phyloP scores from a whole-genome alignment of 345 rosid species.

The Salix caprea region DNA sequence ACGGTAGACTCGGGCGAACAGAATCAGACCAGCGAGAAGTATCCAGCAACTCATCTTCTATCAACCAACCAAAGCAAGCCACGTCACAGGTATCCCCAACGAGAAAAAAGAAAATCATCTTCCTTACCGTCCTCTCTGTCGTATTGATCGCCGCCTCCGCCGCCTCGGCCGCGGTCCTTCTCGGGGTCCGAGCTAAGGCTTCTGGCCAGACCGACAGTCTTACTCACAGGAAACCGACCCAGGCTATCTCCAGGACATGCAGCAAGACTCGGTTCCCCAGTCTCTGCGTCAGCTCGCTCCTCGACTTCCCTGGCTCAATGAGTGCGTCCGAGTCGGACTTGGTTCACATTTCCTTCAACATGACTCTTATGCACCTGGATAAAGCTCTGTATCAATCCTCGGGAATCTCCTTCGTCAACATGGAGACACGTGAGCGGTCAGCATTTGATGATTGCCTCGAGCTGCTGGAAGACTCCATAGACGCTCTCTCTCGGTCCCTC shows the following conservation, averaged over 20 bases:
- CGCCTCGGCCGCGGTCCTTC: slow-evolving; percentile 40
- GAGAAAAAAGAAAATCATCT: slow-evolving; percentile 35
- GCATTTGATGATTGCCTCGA: slow-evolving; percentile 89
- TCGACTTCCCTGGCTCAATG: slow-evolving; percentile 60
- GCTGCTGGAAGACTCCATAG: slow-evolving; percentile 78
- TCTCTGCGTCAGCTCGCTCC: slow-evolving; percentile 64
- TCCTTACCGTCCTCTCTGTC: slow-evolving; percentile 41
- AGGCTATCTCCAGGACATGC: slow-evolving; percentile 68
- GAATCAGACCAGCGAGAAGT: slow-evolving; percentile 15
- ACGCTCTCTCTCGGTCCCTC: slow-evolving; percentile 70
- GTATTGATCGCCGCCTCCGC: slow-evolving; percentile 56
- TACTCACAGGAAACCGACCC: slow-evolving; percentile 51
- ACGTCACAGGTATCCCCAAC: slow-evolving; percentile 1
- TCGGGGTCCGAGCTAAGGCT: slow-evolving; percentile 33
- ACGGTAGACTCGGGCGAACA: slow-evolving; percentile 27
- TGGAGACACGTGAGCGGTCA: slow-evolving; percentile 59
- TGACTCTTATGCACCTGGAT: slow-evolving; percentile 79
- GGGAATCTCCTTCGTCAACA: slow-evolving; percentile 44
- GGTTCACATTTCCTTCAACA: slow-evolving; percentile 87
- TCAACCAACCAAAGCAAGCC: neutral
- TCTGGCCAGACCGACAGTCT: neutral
- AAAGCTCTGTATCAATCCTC: slow-evolving; percentile 66
- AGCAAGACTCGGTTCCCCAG: slow-evolving; percentile 55
- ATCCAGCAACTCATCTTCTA: neutral
- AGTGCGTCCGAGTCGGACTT: slow-evolving; percentile 60